Evolutionary conservation across 805 yeast genomes (phyloP), one percentile per base, ranked within the genome.

Genomic region (Ogataea henricii): DNA sequence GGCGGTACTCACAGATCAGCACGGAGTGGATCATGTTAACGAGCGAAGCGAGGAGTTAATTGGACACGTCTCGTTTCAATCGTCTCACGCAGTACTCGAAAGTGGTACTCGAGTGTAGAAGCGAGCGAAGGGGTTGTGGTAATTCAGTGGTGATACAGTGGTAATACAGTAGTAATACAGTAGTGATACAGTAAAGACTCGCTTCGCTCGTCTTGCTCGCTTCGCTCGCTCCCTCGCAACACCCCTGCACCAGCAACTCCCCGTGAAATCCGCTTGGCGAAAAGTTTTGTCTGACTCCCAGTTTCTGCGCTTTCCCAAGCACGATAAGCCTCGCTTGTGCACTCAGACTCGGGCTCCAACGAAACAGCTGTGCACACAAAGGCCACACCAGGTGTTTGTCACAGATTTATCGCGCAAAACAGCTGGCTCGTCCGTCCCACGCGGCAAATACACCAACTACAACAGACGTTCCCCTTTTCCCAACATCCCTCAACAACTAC

Each of bases 11-110:
- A 54, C 58, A 62, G 12, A 62, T 58, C 26, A 62, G 52, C 14
- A 62, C 63, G 1, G 66, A 58, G 27, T 62, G 65, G 2, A 62
- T 62, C 66, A 62, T 62, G 22, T 8, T 13, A n/a, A n/a, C n/a
- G n/a, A n/a, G n/a, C n/a, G n/a, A n/a, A n/a, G n/a, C n/a, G n/a
- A n/a, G n/a, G 34, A 14, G 17, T 14, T 16, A 12, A 5, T n/a
- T 4, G 4, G 16, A n/a, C 16, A 4, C 6, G n/a, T 29, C 32
- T 22, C 8, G 25, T 22, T 6, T 8, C 8, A 7, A 29, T 6
- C 32, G 12, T 29, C 16, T 29, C 6, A 6, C 6, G 16, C 16
- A 7, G 32, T n/a, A 25, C 9, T 25, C 27, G 27, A 25, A 23
- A 23, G 9, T 23, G 9, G 9, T 5, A 27, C 30, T 27, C 25